Base-by-base conservation (phyloP, 495 filamentous ascomycete genomes). In the Pyrenula massariospora region DNA sequence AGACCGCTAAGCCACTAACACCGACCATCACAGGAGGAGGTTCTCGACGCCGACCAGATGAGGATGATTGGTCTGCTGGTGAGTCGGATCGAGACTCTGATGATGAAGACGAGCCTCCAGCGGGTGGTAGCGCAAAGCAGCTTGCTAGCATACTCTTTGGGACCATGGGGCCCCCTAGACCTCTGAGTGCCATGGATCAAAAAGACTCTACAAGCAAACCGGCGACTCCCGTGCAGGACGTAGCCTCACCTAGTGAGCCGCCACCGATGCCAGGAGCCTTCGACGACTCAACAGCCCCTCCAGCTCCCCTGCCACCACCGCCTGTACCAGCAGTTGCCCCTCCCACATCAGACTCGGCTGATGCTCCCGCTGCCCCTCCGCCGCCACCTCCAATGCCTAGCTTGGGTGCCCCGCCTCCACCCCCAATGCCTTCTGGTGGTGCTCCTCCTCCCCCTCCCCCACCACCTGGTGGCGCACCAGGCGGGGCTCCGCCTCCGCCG, bases 101-200 rank as follows among this genome's bases (percentile, higher is more conserved):
- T 50, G 81, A 84, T 19, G 87, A 89, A 42, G 84, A 88, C 54
- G 85, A 87, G 22, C 84, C 84, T 12, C 83, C 87, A 11, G 84
- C 81, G 51, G 88, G 87, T 24, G 82, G 84, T 55, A 90, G 84
- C 59, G 92, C 93, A 50, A 92, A 91, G 59, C 87, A 94, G 57
- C 83, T 98, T 31, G 93, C 93, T 19, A 91, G 87, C 36, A 93
- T 91, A 58, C 80, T 98, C 25, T 97, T 98, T 69, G 91, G 93
- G 56, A 95, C 92, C 53, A 98, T 98, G 93, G 93, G 80, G 10
- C 93, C 93, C 48, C 93, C 93, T 21, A 84, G 92, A 54, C 90
- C 94, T 31, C 68, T 96, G 23, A 92, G 88, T 52, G 86, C 88
- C 10, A 83, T 86, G 71, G 89, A 88, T 54, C 82, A 88, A 52